Conservation (phyloP, 225 moss, liverwort and hornwort species). For the Anthoceros angustus region DNA sequence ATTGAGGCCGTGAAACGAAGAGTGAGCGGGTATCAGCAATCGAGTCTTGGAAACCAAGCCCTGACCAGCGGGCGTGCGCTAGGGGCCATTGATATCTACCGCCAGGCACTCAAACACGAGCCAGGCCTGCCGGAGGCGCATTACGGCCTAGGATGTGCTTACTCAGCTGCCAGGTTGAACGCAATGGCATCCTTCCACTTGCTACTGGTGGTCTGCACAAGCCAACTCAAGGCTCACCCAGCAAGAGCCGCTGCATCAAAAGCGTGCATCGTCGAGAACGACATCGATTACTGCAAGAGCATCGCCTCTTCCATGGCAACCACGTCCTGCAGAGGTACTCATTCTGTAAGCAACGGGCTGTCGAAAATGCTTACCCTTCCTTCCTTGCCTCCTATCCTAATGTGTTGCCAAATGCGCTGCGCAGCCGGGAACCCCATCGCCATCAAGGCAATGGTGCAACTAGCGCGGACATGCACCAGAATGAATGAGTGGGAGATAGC, state of each 20-base stretch:
- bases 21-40: slow-evolving; percentile 9
- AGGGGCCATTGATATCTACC: slow-evolving; percentile 7
- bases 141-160: slow-evolving; percentile 15
- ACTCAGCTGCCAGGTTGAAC: neutral
- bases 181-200: neutral
- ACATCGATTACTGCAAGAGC: neutral
- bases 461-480: slow-evolving; percentile 10
- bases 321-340: neutral
- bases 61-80: neutral
- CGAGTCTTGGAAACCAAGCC: slow-evolving; percentile 8
- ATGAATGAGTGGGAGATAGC: slow-evolving; percentile 10
- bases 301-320: neutral
- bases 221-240: neutral
- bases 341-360: neutral
- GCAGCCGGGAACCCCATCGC: slow-evolving; percentile 8
- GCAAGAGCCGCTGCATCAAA: neutral
- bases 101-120: slow-evolving; percentile 15
- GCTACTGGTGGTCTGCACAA: neutral
- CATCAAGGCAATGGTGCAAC: slow-evolving; percentile 19
- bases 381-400: neutral
- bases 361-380: neutral
- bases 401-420: neutral
- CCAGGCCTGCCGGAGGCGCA: slow-evolving; percentile 25
- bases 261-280: neutral
- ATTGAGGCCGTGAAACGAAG: slow-evolving; percentile 21